Evolutionary conservation across 495 filamentous ascomycete genomes (phyloP), one percentile per base, ranked within the genome.

Genomic region (Aspergillus incahuasiensis): DNA sequence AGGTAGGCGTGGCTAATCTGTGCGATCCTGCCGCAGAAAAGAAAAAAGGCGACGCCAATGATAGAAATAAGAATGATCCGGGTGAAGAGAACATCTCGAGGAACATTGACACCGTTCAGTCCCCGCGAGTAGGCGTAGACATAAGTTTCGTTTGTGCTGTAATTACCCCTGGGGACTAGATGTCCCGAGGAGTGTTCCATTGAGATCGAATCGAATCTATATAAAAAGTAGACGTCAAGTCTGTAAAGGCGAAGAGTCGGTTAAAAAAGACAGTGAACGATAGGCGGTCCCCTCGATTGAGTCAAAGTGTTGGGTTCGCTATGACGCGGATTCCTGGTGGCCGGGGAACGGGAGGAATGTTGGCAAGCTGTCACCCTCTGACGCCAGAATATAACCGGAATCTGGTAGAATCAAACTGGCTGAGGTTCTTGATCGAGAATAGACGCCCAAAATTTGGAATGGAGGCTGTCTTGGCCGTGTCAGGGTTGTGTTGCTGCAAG

Each of bases 1-100:
- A 94, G 68, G 47, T 87, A 81, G 13, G 75, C 74, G 64, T 90
- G 89, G 60, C 76, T 80, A 52, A 86, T 76, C 28, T 87, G 75
- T 15, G 81, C 72, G 12, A 86, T 63, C 40, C 86, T 77, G 48
- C 80, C 78, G 43, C 78, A 64, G 35, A 89, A 75, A 22, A 85
- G 65, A 9, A 74, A 51, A n/a, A 81, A 63, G 34, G 77, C 78
- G 9, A 87, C 62, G 5, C 63, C 56, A 5, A 74, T 62, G 28
- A 87, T 68, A 1, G 77, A 77, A 5, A 66, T 35, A 68, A 75
- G 74, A 56, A 81, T 72, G 20, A 75, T 66, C 19, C 66, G 68
- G 7, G 72, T 68, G 44, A 77, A 65, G 6, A 79, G 58, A 19
- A 68, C 64, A 67, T 79, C 75, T 46, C 68, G 68, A 19, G 73